phyloP scores from a whole-genome alignment of 176 grass and related monocot species.

The Olyra latifolia region DNA sequence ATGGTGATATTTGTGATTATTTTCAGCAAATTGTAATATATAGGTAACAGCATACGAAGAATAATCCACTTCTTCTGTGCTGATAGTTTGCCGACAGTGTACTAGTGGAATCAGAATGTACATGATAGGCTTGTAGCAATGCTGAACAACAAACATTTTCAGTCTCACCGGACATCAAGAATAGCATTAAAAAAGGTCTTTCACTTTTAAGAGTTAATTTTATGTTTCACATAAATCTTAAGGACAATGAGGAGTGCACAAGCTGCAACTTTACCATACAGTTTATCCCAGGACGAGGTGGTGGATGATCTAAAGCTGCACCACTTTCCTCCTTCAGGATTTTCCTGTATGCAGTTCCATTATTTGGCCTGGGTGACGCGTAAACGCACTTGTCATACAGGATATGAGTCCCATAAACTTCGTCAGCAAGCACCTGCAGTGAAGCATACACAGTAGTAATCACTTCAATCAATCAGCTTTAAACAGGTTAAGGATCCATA shows the following conservation, averaged over 20 bases:
- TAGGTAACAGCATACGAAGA: no score
- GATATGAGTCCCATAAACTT: neutral
- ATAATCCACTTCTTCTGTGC: no score
- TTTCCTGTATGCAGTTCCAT: neutral
- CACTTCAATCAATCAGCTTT: neutral
- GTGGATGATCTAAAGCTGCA: neutral
- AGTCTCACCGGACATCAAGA: no score
- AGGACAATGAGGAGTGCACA: neutral
- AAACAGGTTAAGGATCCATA: neutral
- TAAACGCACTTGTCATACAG: slow-evolving; percentile 41
- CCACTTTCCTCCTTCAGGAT: slow-evolving; percentile 21
- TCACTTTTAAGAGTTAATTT: no score
- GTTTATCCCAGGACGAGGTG: slow-evolving; percentile 35
- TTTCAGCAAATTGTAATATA: no score
- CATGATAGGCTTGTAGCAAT: no score
- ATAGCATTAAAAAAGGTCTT: no score
- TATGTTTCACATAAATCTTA: no score
- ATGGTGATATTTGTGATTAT: no score
- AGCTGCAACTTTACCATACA: slow-evolving; percentile 25
- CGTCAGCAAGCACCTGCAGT: slow-evolving; percentile 10
- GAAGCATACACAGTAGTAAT: neutral
- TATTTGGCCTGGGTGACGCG: slow-evolving; percentile 1
- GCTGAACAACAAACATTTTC: no score
- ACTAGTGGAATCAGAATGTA: no score
- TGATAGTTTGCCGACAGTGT: no score